A percentile compares a stretch with the other conserved stretches of the same genome.
Evolutionary conservation across 495 filamentous ascomycete genomes (phyloP).

Genomic region (Jackrogersella minutella): DNA sequence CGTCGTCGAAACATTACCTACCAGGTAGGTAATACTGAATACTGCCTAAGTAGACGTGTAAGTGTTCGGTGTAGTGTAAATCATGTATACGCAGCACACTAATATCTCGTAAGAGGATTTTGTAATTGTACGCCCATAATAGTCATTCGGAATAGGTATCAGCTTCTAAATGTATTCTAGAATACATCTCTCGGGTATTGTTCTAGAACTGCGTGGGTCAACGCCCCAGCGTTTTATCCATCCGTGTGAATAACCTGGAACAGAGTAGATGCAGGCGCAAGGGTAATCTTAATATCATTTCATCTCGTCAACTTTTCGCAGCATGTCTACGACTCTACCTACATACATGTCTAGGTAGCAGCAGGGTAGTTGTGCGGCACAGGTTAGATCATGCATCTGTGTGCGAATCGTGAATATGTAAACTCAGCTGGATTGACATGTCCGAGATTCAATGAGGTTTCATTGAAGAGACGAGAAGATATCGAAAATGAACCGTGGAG

Average conservation of each 20-base stretch:
- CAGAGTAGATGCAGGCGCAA: background rate
- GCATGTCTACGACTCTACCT: background rate
- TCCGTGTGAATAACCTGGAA: background rate
- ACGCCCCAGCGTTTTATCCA: background rate
- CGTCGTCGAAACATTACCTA: constrained; percentile 9
- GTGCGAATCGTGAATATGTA: background rate
- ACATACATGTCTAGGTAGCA: too few species aligned
- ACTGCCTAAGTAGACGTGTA: background rate
- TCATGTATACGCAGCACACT: background rate
- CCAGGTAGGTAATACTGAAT: background rate
- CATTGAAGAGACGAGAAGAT: background rate
- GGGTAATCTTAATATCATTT: too few species aligned
- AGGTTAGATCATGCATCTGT: constrained; percentile 18
- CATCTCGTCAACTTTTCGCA: constrained; percentile 26
- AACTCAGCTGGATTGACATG: background rate
- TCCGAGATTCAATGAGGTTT: background rate
- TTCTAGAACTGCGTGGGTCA: constrained; percentile 25
- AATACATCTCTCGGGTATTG: constrained; percentile 1
- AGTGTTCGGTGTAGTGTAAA: background rate
- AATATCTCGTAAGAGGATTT: background rate
- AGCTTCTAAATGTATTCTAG: constrained; percentile 30
- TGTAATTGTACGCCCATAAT: background rate
- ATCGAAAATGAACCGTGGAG: background rate
- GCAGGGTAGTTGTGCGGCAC: constrained; percentile 3
- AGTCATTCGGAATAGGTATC: background rate